These are phyloP conservation scores for Bipolaris gigantea DNA, from an alignment of 2,329 filamentous ascomycete genomes.

Conservation along the genomic window DNA sequence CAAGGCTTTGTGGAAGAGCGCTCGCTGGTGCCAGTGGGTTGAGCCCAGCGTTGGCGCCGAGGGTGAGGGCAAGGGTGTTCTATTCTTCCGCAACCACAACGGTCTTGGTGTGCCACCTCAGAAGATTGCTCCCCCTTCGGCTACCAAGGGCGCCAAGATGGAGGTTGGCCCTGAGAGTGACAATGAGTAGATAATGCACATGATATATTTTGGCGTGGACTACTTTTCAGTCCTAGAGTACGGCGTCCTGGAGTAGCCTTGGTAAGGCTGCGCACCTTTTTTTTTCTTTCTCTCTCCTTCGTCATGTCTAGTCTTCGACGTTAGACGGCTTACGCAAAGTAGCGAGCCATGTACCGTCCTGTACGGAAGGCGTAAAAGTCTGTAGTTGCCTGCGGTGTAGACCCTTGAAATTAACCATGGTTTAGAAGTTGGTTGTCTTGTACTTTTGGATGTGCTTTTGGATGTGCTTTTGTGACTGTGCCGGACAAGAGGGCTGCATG, in stretches of 20 bases:
- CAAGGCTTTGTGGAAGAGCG: constrained; percentile 75
- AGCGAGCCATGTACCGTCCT: constrained; percentile 16
- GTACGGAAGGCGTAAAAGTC: constrained; percentile 7
- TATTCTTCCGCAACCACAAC: constrained; percentile 96
- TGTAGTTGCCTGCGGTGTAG: constrained; percentile 14
- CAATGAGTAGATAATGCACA: constrained; percentile 29
- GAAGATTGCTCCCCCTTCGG: constrained; percentile 25
- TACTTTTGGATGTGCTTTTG: not conserved
- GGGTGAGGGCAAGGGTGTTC: constrained; percentile 78
- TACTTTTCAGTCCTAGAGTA: constrained; percentile 11
- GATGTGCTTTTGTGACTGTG: constrained; percentile 1
- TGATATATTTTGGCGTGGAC: constrained; percentile 23
- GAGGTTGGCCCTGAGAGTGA: constrained; percentile 38
- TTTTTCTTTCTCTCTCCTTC: constrained; percentile 16
- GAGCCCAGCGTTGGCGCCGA: constrained; percentile 82
- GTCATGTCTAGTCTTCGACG: constrained; percentile 19
- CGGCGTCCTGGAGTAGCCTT: constrained; percentile 25
- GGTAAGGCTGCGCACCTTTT: constrained; percentile 11
- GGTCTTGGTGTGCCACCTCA: constrained; percentile 66
- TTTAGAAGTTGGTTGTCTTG: not conserved
- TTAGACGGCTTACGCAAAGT: constrained; percentile 12
- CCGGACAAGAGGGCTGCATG: not conserved
- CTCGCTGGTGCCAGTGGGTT: constrained; percentile 94
- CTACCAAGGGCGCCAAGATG: constrained; percentile 42
- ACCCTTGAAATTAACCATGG: constrained; percentile 2